phyloP scores from a whole-genome alignment of 2,329 filamentous ascomycete species.

The Laburnicola sp. region DNA sequence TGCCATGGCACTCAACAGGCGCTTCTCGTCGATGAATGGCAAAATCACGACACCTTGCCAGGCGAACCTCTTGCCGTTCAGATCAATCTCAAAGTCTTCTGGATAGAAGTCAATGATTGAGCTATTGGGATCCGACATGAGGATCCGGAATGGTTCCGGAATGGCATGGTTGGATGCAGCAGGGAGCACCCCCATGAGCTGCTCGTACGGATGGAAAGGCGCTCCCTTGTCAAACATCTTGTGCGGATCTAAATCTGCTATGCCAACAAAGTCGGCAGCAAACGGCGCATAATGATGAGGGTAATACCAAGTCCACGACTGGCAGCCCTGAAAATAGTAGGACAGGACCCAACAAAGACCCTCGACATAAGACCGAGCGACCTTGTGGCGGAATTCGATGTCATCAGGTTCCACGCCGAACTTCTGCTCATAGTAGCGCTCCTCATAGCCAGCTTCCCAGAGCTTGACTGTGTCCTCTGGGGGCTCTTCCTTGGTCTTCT shows the following conservation, averaged over 20 bases:
- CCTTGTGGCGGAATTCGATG: slow-evolving; percentile 82
- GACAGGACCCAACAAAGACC: slow-evolving; percentile 92
- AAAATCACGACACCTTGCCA: slow-evolving; percentile 95
- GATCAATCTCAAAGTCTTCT: slow-evolving; percentile 85
- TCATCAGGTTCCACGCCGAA: slow-evolving; percentile 83
- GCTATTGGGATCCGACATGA: slow-evolving; percentile 87
- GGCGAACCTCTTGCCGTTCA: slow-evolving; percentile 97
- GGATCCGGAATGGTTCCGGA: slow-evolving; percentile 80
- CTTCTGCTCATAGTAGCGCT: slow-evolving; percentile 96
- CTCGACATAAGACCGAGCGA: slow-evolving; percentile 89
- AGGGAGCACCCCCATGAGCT: slow-evolving; percentile 96
- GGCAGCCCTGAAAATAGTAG: slow-evolving; percentile 98
- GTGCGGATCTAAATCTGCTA: slow-evolving; percentile 68
- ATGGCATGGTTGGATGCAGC: slow-evolving; percentile 91
- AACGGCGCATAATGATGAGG: slow-evolving; percentile 98
- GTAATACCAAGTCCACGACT: slow-evolving; percentile 99
- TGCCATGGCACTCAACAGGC: slow-evolving; percentile 78
- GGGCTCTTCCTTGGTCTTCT: slow-evolving; percentile 57
- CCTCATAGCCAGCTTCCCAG: slow-evolving; percentile 94
- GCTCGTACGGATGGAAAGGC: slow-evolving; percentile 90
- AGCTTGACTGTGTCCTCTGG: slow-evolving; percentile 81
- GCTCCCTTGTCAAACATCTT: slow-evolving; percentile 81
- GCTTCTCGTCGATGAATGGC: slow-evolving; percentile 93
- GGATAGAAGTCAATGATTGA: slow-evolving; percentile 98
- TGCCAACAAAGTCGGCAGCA: slow-evolving; percentile 86